Evolutionary conservation across 768 basidiomycete genomes (phyloP).

Genomic region (Strobilomyces dryophilus): DNA sequence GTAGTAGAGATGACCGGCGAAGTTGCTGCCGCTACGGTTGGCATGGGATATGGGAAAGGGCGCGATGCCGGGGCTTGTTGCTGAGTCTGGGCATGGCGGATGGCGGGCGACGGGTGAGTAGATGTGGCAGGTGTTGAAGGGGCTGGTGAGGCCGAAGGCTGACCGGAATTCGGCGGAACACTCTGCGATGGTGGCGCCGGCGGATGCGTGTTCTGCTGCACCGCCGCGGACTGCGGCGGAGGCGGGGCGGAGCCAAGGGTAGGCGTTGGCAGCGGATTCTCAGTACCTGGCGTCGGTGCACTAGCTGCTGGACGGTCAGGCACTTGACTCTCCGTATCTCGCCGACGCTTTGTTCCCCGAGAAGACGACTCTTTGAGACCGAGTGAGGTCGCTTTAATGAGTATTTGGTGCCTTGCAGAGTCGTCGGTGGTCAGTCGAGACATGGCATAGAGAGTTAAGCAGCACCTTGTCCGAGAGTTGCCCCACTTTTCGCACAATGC

Average conservation of each 20-base stretch:
- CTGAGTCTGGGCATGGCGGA: constrained; percentile 30
- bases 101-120: constrained; percentile 34
- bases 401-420: constrained; percentile 65
- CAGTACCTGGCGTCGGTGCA: constrained; percentile 18
- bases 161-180: constrained; percentile 23
- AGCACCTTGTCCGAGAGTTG: constrained; percentile 63
- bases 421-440: constrained; percentile 4
- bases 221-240: constrained; percentile 15
- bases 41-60: constrained; percentile 65
- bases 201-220: constrained; percentile 25
- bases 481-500: constrained; percentile 74
- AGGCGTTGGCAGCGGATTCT: constrained; percentile 16
- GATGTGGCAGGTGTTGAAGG: constrained; percentile 32
- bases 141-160: constrained; percentile 31
- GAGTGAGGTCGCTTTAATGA: constrained; percentile 75
- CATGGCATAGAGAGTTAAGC: constrained; percentile 9
- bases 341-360: constrained; percentile 57
- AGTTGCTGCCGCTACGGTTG: constrained; percentile 60
- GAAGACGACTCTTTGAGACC: constrained; percentile 75
- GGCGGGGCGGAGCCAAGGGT: constrained; percentile 25
- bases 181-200: constrained; percentile 32
- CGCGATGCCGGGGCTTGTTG: constrained; percentile 25
- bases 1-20: constrained; percentile 51
- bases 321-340: constrained; percentile 38
- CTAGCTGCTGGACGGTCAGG: constrained; percentile 21